Evolutionary conservation across 768 basidiomycete genomes (phyloP), one percentile per base, ranked within the genome.

Genomic region (Tephrocybe sp.): DNA sequence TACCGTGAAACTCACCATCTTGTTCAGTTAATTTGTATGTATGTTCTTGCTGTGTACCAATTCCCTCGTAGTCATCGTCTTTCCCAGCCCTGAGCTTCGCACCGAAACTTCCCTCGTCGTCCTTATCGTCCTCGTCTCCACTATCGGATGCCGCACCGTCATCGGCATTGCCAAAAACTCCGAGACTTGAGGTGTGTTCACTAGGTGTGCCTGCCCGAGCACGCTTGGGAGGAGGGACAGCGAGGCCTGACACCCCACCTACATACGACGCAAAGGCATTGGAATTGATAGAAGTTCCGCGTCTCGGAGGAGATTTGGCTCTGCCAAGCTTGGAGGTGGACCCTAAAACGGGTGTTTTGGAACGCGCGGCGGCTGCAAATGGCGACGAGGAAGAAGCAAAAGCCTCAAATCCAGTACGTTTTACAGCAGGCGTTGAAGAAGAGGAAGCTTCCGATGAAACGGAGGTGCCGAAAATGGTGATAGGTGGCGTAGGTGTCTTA

Each of bases 221-320:
- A 22, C 83, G 79, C 63, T 84, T 87, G 38, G 73, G 69, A 24
- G 66, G 68, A 12, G 84, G 77, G 4, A 75, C 62, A 15, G 71
- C 69, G 54, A 86, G 82, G 30, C 75, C 70, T 47, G 83, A 78
- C 19, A 68, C 69, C 0, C 78, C 72, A 6, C 71, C 67, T 3
- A 79, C 77, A 63, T 87, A 89, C 12, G 80, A 76, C 7, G 80
- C 78, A 58, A 89, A 89, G 11, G 82, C 80, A 52, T 67, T 82
- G 9, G 71, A 58, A 34, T 68, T 75, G 45, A 70, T 64, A 2
- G 78, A 63, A 34, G 66, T 72, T 18, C 67, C 63, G 26, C 76
- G 75, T 55, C 75, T 74, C 15, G 74, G 60, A 2, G 86, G 86
- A 3, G 86, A 86, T 56, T 78, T 83, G 60, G 77, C 80, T 40